Evolutionary conservation across 1,284 basidiomycete genomes (phyloP), one percentile per base, ranked within the genome.

Genomic region (Neolentinus lepideus): DNA sequence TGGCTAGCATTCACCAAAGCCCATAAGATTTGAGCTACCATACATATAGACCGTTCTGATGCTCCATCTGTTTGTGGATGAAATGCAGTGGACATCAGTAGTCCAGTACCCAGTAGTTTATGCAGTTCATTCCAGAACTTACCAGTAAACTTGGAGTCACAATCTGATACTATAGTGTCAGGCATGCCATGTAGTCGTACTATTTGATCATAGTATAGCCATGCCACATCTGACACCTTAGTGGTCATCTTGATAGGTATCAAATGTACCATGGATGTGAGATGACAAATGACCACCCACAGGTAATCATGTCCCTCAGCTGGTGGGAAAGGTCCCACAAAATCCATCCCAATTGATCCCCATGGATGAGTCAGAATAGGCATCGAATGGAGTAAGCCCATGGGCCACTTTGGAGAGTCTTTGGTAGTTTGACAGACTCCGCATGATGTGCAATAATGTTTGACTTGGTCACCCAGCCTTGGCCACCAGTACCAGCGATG

Each of bases 1-100:
- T 69, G 67, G 46, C 66, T 58, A 11, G 59, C 51, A 1, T 25
- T 9, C 0, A 68, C 57, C 10, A 59, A 3, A 1, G 60, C 3
- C 0, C 64, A 38, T 22, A 74, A 56, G 9, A 73, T 72, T 48
- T 73, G 67, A 0, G 51, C 58, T 3, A 73, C 61, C 3, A 59
- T 63, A 0, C 60, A 50, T 36, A 70, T 73, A 0, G 59, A 60
- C 0, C 64, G 56, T 57, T 75, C 71, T 0, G 67, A 69, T 8
- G 62, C 59, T 2, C 73, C 67, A 57, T 75, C 73, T 1, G 65
- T 77, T 55, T 78, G 71, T 0, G 72, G 75, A 43, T 78, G 76
- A 55, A 71, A 77, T 3, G 72, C 66, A 0, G 69, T 76, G 0
- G 75, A 78, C 69, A 77, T 72, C 2, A 69, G 56, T 0, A 75